These are phyloP conservation scores for Ambrosiella beaveri DNA, from an alignment of 2,329 filamentous ascomycete species.

Conservation along the genomic window DNA sequence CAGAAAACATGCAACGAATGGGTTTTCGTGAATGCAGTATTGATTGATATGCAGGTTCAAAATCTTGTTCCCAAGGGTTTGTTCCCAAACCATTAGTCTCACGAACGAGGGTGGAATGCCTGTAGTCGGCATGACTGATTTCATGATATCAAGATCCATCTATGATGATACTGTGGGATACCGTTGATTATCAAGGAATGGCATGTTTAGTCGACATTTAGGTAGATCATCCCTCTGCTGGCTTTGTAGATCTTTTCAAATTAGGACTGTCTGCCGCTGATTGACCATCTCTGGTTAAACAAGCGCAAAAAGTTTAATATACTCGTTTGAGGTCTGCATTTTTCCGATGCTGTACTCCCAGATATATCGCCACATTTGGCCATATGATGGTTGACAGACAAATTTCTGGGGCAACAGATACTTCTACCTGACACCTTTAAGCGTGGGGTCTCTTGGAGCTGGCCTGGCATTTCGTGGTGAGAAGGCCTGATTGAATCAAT, in stretches of 20 bases:
- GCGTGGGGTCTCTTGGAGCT: background rate
- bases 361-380: background rate
- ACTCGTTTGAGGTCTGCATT: background rate
- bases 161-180: too few species aligned
- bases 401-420: too few species aligned
- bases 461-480: background rate
- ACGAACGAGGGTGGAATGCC: too few species aligned
- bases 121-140: too few species aligned
- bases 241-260: background rate
- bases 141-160: too few species aligned
- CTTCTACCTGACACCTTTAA: background rate
- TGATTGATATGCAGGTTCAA: background rate
- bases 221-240: too few species aligned
- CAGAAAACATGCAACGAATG: background rate
- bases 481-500: background rate
- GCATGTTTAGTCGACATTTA: too few species aligned
- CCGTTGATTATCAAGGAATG: too few species aligned
- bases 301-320: background rate
- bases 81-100: background rate
- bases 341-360: background rate
- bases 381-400: background rate
- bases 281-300: background rate
- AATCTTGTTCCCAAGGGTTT: background rate
- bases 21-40: background rate
- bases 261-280: background rate